Evolutionary conservation across 768 basidiomycete species (phyloP), one percentile per base, ranked within the genome.

Genomic region (Amanita rubescens): DNA sequence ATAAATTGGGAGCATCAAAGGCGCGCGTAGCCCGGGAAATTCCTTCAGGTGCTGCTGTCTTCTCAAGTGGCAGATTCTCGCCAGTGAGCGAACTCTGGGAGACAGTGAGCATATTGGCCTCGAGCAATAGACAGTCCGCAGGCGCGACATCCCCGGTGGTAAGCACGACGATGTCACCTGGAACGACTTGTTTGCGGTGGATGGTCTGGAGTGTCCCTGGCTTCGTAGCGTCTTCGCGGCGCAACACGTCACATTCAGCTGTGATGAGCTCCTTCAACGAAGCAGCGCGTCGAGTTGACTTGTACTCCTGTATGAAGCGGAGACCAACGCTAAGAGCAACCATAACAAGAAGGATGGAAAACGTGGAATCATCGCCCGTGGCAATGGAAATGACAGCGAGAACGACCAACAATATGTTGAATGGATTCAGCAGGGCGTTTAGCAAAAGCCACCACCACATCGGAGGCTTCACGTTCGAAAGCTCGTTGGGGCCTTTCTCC

Each of bases 111-210:
- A 69, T 60, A 48, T 69, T 65, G 7, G 70, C 64, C 47, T 59
- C 65, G 30, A 69, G 57, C 14, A 71, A 8, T 32, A 71, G 14
- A 35, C 65, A 69, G 25, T 69, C 68, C 20, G 70, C 68, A 12
- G 68, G 68, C 46, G 70, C 71, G 54, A 69, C 68, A 38, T 68
- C 67, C 39, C 65, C 43, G 66, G 69, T 67, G 17, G 69, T 63
- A 24, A 69, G 51, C 50, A 58, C 39, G 41, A 71, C 50, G 20
- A 69, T 48, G 53, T 69, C 68, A 5, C 68, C 68, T 3, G 69
- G 68, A 41, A 69, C 68, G 20, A 69, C 37, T 12, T 65, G 48
- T 32, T 67, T 62, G 37, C 61, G 59, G 53, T 69, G 69, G 51
- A 69, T 41, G 45, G 69, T 69, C 7, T 64, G 30, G 39, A 64